Evolutionary conservation across 2,329 filamentous ascomycete species (phyloP).

Genomic region (Aspergillus tamarii): DNA sequence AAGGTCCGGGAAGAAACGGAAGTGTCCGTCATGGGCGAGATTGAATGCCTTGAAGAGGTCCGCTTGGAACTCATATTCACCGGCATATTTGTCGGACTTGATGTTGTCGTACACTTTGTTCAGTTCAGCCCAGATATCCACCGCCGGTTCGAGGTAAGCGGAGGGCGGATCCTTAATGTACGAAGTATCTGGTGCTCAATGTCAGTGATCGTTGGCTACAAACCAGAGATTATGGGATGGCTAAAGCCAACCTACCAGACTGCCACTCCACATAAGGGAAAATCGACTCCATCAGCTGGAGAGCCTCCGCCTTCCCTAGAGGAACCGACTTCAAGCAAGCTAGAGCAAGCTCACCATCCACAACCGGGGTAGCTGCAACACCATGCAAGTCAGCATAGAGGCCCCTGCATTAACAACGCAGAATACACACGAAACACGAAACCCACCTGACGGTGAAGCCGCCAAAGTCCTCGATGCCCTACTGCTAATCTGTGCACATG

Average conservation of each 20-base stretch:
- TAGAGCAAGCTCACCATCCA: neutral
- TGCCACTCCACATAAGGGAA: neutral
- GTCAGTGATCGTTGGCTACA: neutral
- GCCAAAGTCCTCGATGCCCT: neutral
- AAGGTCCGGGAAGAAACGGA: constrained; percentile 1
- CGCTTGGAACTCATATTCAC: neutral
- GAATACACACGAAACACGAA: neutral
- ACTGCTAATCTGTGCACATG: neutral
- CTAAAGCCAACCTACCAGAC: neutral
- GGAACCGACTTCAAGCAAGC: constrained; percentile 1
- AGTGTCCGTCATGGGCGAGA: neutral
- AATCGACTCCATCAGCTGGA: neutral
- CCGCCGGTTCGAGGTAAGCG: neutral
- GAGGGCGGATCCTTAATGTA: neutral
- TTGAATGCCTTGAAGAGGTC: constrained; percentile 1
- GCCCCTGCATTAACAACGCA: neutral
- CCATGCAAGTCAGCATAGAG: neutral
- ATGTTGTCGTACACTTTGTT: neutral
- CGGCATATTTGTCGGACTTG: neutral
- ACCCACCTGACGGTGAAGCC: neutral
- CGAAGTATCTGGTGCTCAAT: neutral
- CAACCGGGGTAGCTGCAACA: neutral
- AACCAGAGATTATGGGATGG: no score
- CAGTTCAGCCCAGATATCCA: constrained; percentile 4
- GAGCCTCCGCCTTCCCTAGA: neutral